Percentiles rank a stretch among this genome's conserved stretches.
phyloP scores from a whole-genome alignment of 1,284 basidiomycete genomes.

The Anthracocystis panici-leucophaei region DNA sequence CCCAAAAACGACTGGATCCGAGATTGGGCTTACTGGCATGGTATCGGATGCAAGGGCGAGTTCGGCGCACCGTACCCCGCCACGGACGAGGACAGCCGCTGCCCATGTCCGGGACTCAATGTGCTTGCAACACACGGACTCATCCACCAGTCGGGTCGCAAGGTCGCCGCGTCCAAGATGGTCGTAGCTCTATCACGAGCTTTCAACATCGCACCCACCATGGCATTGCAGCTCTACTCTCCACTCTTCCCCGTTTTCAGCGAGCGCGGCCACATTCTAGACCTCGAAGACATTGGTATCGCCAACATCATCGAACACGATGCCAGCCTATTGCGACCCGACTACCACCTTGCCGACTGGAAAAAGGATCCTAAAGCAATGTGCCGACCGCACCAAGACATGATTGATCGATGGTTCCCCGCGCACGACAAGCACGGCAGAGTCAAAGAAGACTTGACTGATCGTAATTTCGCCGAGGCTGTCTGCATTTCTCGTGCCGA shows the following conservation, averaged over 20 bases:
- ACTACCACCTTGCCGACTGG: constrained; percentile 36
- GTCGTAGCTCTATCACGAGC: constrained; percentile 36
- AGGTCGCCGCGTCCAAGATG: constrained; percentile 36
- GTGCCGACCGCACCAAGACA: constrained; percentile 41
- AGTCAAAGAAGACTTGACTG: constrained; percentile 23
- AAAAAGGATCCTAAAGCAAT: constrained; percentile 27
- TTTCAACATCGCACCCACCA: constrained; percentile 44
- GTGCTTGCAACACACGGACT: constrained; percentile 43
- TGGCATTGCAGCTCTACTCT: constrained; percentile 53
- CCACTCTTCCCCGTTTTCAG: constrained; percentile 40
- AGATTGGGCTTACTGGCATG: constrained; percentile 49
- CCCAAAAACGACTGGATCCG: constrained; percentile 48
- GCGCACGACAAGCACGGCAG: constrained; percentile 31
- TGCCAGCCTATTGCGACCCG: constrained; percentile 37
- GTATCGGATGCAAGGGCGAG: constrained; percentile 41
- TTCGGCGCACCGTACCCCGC: constrained; percentile 33
- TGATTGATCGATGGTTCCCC: constrained; percentile 51
- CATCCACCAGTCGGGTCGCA: constrained; percentile 26
- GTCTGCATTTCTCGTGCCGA: constrained; percentile 31
- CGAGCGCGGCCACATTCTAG: constrained; percentile 26
- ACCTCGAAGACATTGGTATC: constrained; percentile 31
- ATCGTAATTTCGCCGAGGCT: constrained; percentile 37
- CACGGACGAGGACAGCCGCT: constrained; percentile 31
- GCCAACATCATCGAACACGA: constrained; percentile 47
- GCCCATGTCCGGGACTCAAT: constrained; percentile 47